Evolutionary conservation across 75 land plant species (phyloP).

Genomic region (Cunninghamia lanceolata): DNA sequence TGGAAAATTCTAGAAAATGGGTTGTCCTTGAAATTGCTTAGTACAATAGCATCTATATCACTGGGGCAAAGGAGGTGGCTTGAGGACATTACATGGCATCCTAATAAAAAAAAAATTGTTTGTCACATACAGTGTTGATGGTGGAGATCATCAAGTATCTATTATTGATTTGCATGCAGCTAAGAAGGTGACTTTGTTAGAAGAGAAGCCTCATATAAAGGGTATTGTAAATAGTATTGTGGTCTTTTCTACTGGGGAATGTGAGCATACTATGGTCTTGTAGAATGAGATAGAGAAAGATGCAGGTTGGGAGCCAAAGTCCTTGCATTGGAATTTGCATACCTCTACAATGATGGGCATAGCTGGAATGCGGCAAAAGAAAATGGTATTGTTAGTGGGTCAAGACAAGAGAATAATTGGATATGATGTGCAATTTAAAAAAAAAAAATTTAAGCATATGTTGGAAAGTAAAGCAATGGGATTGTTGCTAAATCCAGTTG

Average conservation of each 20-base stretch:
- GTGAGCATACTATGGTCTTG: conserved; percentile 38
- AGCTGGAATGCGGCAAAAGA: conserved; percentile 35
- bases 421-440: conserved; percentile 20
- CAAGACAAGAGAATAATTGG: conserved; percentile 43
- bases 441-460: conserved; percentile 20
- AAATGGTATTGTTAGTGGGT: conserved; percentile 29
- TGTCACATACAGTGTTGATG: conserved; percentile 25
- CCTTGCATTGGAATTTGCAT: conserved; percentile 31
- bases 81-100: conserved; percentile 28
- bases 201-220: conserved; percentile 36
- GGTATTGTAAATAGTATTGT: conserved; percentile 32
- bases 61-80: conserved; percentile 26
- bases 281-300: conserved; percentile 32
- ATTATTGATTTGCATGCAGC: conserved; percentile 10
- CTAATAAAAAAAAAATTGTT: conserved; percentile 16
- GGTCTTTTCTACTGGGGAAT: conserved; percentile 43
- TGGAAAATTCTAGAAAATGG: no score
- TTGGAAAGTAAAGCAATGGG: conserved; percentile 46
- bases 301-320: conserved; percentile 28
- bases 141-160: conserved; percentile 20
- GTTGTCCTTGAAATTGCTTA: not conserved
- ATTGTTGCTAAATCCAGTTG: conserved; percentile 41
- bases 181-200: conserved; percentile 21
- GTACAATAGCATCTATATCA: conserved; percentile 14
- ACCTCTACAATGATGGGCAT: conserved; percentile 45